Evolutionary conservation across 306 rosid genomes (phyloP).

Genomic region (Acacia acuminata): DNA sequence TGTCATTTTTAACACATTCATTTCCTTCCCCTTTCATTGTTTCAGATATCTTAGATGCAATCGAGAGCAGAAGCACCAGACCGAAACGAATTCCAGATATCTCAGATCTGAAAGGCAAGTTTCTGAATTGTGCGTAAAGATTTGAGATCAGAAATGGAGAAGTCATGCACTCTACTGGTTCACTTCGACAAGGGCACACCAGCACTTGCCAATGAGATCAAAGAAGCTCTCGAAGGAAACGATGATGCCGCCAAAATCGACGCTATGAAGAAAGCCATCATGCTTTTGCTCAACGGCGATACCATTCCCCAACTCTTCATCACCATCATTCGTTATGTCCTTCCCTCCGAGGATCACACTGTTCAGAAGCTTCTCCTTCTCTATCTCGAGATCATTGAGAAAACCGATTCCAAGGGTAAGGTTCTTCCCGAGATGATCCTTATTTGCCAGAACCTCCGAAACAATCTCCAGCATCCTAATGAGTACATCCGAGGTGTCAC

Average conservation of each 20-base stretch:
- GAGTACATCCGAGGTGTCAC: constrained; percentile 96
- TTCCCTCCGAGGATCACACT: constrained; percentile 95
- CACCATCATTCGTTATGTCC: constrained; percentile 88
- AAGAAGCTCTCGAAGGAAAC: constrained; percentile 79
- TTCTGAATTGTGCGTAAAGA: too few species aligned
- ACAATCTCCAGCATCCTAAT: constrained; percentile 85
- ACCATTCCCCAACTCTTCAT: constrained; percentile 89
- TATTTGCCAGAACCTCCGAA: constrained; percentile 92
- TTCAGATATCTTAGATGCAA: too few species aligned
- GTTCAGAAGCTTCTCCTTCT: constrained; percentile 92
- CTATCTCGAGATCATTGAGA: constrained; percentile 90
- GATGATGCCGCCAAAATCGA: constrained; percentile 70
- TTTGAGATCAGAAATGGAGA: constrained; percentile 38
- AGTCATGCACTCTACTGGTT: constrained; percentile 62
- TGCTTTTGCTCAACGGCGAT: constrained; percentile 91
- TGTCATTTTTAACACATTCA: too few species aligned
- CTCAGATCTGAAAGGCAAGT: too few species aligned
- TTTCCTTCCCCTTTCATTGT: too few species aligned
- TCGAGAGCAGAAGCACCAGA: too few species aligned
- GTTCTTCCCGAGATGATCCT: constrained; percentile 78
- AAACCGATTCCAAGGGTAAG: constrained; percentile 83
- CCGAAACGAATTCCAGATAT: too few species aligned
- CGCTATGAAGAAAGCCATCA: constrained; percentile 81
- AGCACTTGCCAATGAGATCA: constrained; percentile 82
- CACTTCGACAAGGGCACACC: constrained; percentile 75